Evolutionary conservation across 2,329 filamentous ascomycete genomes (phyloP).

Genomic region (Ceratocystis cacaofunesta): DNA sequence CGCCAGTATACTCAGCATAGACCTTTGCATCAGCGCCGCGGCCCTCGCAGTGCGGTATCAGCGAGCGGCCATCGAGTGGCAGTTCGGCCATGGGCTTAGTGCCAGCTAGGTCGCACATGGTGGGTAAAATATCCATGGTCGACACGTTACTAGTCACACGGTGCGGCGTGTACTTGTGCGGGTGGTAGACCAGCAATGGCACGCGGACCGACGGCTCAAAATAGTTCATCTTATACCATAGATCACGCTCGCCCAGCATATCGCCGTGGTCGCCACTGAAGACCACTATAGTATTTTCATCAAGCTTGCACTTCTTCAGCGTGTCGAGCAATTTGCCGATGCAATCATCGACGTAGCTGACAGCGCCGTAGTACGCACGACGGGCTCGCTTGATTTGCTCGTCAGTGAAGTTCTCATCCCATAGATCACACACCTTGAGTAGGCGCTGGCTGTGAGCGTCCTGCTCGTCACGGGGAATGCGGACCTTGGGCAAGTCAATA

Average conservation of each 20-base stretch:
- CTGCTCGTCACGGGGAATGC: conserved; percentile 64
- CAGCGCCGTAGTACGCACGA: conserved; percentile 81
- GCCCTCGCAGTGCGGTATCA: conserved; percentile 62
- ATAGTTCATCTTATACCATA: conserved; percentile 98
- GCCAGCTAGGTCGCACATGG: conserved; percentile 69
- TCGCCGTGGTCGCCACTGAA: conserved; percentile 92
- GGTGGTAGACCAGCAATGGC: conserved; percentile 72
- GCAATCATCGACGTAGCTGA: conserved; percentile 88
- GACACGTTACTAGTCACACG: conserved; percentile 74
- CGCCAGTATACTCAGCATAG: conserved; percentile 89
- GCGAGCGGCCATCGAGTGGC: conserved; percentile 73
- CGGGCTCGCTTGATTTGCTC: conserved; percentile 76
- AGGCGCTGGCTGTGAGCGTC: conserved; percentile 79
- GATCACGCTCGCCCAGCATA: conserved; percentile 81
- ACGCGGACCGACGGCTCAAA: conserved; percentile 85
- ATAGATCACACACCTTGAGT: conserved; percentile 73
- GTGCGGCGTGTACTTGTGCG: conserved; percentile 57
- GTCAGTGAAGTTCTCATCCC: conserved; percentile 67
- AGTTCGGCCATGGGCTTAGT: conserved; percentile 52
- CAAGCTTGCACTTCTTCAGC: conserved; percentile 63
- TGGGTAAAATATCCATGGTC: conserved; percentile 79
- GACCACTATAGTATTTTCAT: conserved; percentile 76
- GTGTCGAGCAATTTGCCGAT: conserved; percentile 68
- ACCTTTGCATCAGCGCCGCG: conserved; percentile 59
- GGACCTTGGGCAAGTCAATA: conserved; percentile 65